Evolutionary conservation across 805 yeast species (phyloP), one percentile per base, ranked within the genome.

Genomic region (Zygosaccharomyces bisporus): DNA sequence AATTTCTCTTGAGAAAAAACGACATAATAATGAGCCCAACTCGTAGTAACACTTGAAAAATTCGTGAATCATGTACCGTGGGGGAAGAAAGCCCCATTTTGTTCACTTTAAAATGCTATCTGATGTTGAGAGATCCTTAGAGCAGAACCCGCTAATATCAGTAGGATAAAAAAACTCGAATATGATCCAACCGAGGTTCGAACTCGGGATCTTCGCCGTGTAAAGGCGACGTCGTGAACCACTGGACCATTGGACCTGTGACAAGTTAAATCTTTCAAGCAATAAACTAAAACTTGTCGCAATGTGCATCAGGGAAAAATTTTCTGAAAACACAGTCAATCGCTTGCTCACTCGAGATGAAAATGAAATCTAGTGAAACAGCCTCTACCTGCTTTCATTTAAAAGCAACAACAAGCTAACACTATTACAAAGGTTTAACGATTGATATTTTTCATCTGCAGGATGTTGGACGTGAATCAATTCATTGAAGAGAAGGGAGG

Each of bases 401-500:
- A n/a, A n/a, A n/a, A n/a, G n/a, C n/a, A n/a, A n/a, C n/a, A n/a
- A n/a, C n/a, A n/a, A n/a, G n/a, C n/a, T n/a, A n/a, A 17, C 13
- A n/a, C 4, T 13, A n/a, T 8, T 8, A 12, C 12, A 14, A n/a
- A n/a, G 29, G 17, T 39, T 18, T 13, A 6, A 33, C n/a, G 14
- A 12, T 40, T 18, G 23, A 32, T 14, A 34, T 9, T 33, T 14
- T 18, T 39, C 14, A 18, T 19, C 14, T 30, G n/a, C n/a, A 54
- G 32, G 44, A 91, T 93, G 99, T 81, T 93, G 70, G 99, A 93
- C 68, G 87, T 93, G 55, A 74, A 83, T 54, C 85, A 86, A 64
- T 93, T 93, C 66, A 83, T 93, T 57, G 95, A 82, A 57, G 99
- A 93, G 64, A 91, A 89, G 71, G 99, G 99, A 47, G 99, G 99